These are phyloP conservation scores for Xylariaceae sp. DNA, from an alignment of 2,329 filamentous ascomycete species.

Conservation along the genomic window DNA sequence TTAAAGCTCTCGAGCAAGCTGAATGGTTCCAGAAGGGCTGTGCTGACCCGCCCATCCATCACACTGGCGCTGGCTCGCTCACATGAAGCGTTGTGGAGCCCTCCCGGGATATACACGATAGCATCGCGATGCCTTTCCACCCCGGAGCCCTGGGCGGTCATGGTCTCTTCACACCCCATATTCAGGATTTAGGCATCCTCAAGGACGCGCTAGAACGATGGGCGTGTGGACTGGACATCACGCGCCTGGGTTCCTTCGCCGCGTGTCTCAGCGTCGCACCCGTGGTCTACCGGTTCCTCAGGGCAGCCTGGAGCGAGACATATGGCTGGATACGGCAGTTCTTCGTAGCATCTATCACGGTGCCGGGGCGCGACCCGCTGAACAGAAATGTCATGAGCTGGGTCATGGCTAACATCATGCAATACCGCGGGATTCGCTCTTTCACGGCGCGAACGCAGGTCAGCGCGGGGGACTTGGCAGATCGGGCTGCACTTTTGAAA, in stretches of 20 bases:
- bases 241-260: conserved; percentile 40
- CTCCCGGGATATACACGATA: neutral
- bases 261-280: conserved; percentile 40
- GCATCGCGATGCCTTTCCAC: conserved; percentile 23
- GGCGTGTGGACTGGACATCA: conserved; percentile 40
- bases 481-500: conserved; percentile 37
- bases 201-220: conserved; percentile 36
- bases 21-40: neutral
- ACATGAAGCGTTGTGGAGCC: neutral
- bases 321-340: conserved; percentile 38
- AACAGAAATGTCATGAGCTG: conserved; percentile 42
- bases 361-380: conserved; percentile 40
- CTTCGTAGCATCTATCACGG: conserved; percentile 40
- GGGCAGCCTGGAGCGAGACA: conserved; percentile 33
- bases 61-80: neutral
- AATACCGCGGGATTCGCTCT: conserved; percentile 35
- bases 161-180: conserved; percentile 25
- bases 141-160: conserved; percentile 20
- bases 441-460: conserved; percentile 42
- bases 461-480: conserved; percentile 29
- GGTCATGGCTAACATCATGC: conserved; percentile 37
- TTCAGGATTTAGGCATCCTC: conserved; percentile 34
- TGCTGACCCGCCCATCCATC: neutral
- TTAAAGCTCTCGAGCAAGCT: neutral
- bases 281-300: conserved; percentile 36